phyloP scores from a whole-genome alignment of 371 early-diverging fungal species.

The Apophysomyces trapeziformis region DNA sequence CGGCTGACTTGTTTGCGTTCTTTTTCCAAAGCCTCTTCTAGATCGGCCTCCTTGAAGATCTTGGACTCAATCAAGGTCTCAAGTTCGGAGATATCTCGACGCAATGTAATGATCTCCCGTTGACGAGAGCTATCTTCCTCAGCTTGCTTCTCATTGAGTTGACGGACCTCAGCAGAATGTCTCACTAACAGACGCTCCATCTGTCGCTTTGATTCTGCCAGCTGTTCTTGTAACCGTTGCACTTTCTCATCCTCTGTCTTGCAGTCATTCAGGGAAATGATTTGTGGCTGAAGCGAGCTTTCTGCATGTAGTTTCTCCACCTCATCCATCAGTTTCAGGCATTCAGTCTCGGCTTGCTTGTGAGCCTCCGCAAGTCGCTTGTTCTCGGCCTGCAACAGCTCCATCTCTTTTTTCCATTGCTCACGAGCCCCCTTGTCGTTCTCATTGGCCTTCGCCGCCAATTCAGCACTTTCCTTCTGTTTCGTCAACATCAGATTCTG shows the following conservation, averaged over 20 bases:
- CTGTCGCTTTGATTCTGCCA: conserved; percentile 56
- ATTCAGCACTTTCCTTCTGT: conserved; percentile 55
- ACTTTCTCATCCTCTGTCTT: conserved; percentile 30
- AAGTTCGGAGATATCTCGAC: conserved; percentile 71
- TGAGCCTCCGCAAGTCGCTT: conserved; percentile 64
- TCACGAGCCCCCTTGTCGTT: conserved; percentile 35
- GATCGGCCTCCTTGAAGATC: conserved; percentile 76
- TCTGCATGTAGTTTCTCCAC: conserved; percentile 72
- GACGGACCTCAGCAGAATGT: conserved; percentile 62
- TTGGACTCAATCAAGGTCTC: conserved; percentile 78
- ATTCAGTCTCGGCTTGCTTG: conserved; percentile 70
- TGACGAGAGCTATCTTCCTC: conserved; percentile 64
- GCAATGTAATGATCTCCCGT: conserved; percentile 57
- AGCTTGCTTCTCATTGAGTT: conserved; percentile 54
- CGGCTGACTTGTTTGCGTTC: conserved; percentile 56
- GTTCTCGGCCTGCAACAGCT: conserved; percentile 52
- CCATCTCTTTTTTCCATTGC: conserved; percentile 28
- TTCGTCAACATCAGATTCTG: conserved; percentile 45
- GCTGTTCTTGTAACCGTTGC: conserved; percentile 30
- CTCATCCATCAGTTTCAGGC: conserved; percentile 77
- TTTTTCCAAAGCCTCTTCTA: conserved; percentile 66
- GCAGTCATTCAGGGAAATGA: conserved; percentile 33
- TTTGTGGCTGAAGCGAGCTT: conserved; percentile 41
- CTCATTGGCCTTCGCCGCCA: conserved; percentile 38
- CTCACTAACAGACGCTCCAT: conserved; percentile 49